Evolutionary conservation across 805 yeast genomes (phyloP), one percentile per base, ranked within the genome.

Genomic region (Zygosaccharomyces kombuchaensis): DNA sequence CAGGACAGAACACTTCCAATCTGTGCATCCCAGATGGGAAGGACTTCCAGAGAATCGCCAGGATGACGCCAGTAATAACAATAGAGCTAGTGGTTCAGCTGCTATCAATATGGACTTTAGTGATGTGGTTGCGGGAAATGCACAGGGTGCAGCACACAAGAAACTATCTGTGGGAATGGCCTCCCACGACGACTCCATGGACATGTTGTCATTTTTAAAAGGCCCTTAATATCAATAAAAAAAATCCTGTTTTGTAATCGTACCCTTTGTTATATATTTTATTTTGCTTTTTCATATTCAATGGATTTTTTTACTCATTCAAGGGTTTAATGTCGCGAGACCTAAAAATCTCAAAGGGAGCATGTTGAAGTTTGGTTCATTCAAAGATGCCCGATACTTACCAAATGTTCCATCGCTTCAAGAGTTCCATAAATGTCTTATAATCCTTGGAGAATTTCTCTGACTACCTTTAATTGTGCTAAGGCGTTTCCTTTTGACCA

Each of bases 391-490:
- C 37, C 13, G 9, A 19, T 6, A n/a, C 13, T 21, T 10, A 8
- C 17, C 25, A 6, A 35, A 10, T 16, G 26, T 17, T 12, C 9
- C 8, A n/a, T n/a, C 14, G 16, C 25, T 12, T 22, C 38, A 35
- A 35, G 38, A n/a, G 26, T 25, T 27, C 25, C 14, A 35, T 26
- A 21, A 5, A 35, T 35, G 38, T 21, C 34, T 16, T 8, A 36
- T 14, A 16, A 8, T 6, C 32, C 19, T n/a, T 48, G 51, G 48
- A 41, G 31, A 19, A 23, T 45, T 16, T 55, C 54, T 2, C 39
- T 60, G 6, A 55, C 61, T 1, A 80, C 87, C 0, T 78, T 76
- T 62, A 82, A 82, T 55, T 74, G 81, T 58, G 83, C 76, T 12
- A 81, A 81, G 48, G 55, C 47, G 14, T 57, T 66, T 4, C 69